A percentile compares a stretch with the other conserved stretches of the same genome.
phyloP scores from a whole-genome alignment of 352 stramenopile genomes.

The Globisporangium canariense region DNA sequence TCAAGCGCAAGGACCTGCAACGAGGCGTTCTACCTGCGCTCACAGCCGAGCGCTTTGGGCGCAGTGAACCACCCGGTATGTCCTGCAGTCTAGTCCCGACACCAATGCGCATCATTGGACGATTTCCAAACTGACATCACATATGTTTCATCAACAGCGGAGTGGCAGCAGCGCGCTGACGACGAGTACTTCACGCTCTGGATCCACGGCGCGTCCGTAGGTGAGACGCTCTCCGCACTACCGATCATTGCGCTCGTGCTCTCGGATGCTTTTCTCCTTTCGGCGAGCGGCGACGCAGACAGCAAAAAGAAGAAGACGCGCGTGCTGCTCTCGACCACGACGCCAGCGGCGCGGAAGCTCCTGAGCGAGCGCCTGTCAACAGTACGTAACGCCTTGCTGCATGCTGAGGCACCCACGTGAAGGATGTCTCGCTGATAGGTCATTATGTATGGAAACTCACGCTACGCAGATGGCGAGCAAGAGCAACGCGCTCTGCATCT shows the following conservation, averaged over 20 bases:
- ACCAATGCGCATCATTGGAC: background rate
- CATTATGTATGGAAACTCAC: conserved; percentile 10
- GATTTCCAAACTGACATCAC: background rate
- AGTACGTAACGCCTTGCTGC: background rate
- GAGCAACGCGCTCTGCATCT: conserved; percentile 36
- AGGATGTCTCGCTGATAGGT: background rate
- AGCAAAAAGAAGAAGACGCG: conserved; percentile 18
- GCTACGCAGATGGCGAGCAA: conserved; percentile 1
- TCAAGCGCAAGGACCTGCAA: conserved; percentile 46
- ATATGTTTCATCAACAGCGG: conserved; percentile 8
- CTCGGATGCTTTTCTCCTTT: conserved; percentile 18
- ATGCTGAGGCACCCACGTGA: too few species aligned
- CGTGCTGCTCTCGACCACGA: conserved; percentile 72
- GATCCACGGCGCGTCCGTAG: conserved; percentile 75
- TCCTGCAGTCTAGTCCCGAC: background rate
- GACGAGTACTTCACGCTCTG: conserved; percentile 39
- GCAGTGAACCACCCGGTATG: conserved; percentile 33
- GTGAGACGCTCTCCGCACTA: conserved; percentile 66
- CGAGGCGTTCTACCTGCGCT: conserved; percentile 28
- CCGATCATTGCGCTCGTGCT: conserved; percentile 57
- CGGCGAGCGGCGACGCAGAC: conserved; percentile 8
- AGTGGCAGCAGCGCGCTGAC: conserved; percentile 20
- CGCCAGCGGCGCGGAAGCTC: conserved; percentile 48
- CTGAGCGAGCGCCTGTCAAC: conserved; percentile 23
- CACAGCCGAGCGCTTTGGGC: conserved; percentile 58